Conservation (phyloP, 352 stramenopile species). For the Achlya hypogyna region DNA sequence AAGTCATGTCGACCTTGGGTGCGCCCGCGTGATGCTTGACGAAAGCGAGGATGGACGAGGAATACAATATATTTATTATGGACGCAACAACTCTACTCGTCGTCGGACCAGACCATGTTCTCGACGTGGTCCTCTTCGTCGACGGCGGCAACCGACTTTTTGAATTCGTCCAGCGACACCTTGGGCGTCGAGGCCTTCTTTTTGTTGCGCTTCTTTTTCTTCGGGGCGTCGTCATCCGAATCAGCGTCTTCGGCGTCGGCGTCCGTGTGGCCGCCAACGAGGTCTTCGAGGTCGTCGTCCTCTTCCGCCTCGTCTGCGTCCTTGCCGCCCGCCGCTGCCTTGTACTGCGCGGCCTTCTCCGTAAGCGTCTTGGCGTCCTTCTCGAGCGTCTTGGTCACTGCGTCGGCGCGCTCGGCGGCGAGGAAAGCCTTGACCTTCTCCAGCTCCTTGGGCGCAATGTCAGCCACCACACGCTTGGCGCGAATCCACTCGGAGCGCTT, state of each 20-base stretch:
- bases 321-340: constrained; percentile 25
- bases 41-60: too few relatives aligned
- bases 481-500: constrained; percentile 76
- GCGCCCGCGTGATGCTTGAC: too few relatives aligned
- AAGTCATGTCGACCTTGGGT: too few relatives aligned
- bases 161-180: constrained; percentile 73
- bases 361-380: constrained; percentile 51
- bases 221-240: constrained; percentile 31
- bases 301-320: constrained; percentile 22
- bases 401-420: constrained; percentile 62
- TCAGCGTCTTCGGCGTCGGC: constrained; percentile 26
- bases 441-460: constrained; percentile 79
- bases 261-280: constrained; percentile 19
- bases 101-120: constrained; percentile 68
- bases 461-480: constrained; percentile 84
- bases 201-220: constrained; percentile 36
- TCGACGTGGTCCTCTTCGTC: constrained; percentile 65
- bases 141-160: constrained; percentile 58
- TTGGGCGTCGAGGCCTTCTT: constrained; percentile 33
- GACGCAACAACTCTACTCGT: constrained; percentile 40
- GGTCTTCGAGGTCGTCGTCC: constrained; percentile 30
- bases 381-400: constrained; percentile 80
- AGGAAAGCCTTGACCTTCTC: constrained; percentile 83
- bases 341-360: constrained; percentile 55
- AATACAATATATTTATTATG: background rate